These are phyloP conservation scores for Aspergillus nidulans DNA, from an alignment of 495 filamentous ascomycete species.

Conservation along the genomic window DNA sequence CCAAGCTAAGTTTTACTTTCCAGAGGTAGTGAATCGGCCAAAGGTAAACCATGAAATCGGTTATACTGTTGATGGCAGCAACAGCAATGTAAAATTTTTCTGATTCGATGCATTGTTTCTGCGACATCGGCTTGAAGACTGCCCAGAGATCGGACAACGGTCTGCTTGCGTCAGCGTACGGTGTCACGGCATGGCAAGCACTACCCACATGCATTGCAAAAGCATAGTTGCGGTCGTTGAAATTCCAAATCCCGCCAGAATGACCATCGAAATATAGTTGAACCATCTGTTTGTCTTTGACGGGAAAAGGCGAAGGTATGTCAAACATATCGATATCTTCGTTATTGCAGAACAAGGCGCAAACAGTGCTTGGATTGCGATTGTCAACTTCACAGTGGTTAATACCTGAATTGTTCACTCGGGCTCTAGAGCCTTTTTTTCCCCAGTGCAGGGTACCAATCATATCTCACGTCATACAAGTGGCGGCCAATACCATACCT, in stretches of 20 bases:
- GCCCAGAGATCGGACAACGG: background rate
- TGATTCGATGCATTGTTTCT: conserved; percentile 3
- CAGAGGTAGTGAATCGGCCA: background rate
- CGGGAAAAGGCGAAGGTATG: conserved; percentile 5
- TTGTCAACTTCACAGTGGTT: background rate
- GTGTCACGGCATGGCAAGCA: background rate
- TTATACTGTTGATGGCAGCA: conserved; percentile 3
- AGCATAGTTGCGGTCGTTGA: background rate
- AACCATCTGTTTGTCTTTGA: conserved; percentile 5
- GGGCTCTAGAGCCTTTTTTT: background rate
- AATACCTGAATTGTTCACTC: background rate
- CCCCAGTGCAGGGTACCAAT: background rate
- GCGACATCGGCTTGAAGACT: background rate
- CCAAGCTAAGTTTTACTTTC: background rate
- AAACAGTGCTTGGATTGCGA: background rate
- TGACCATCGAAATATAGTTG: background rate
- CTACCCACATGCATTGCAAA: background rate
- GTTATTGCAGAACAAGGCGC: background rate
- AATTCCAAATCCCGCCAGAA: background rate
- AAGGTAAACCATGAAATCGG: conserved; percentile 7
- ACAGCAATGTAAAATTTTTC: conserved; percentile 1
- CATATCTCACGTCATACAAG: background rate
- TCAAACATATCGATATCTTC: conserved; percentile 4
- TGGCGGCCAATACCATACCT: background rate
- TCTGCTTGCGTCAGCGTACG: background rate